Evolutionary conservation across 1,139 yeast species (phyloP).

Genomic region (Candida neerlandica): DNA sequence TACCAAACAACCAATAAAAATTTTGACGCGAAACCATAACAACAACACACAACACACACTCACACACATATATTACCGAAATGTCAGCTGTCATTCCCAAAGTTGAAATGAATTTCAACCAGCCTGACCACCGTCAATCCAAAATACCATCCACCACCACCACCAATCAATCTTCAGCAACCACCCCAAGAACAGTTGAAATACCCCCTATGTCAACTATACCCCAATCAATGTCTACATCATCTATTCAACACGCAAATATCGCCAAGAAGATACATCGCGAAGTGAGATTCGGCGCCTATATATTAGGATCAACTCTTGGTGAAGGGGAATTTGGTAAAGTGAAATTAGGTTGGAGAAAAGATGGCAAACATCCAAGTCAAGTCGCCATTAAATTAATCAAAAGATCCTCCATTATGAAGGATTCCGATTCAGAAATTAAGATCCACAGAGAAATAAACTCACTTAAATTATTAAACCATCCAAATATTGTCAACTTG

Average conservation of each 20-base stretch:
- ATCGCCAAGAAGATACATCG: slow-evolving; percentile 39
- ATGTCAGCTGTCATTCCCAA: background rate
- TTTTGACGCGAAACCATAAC: slow-evolving; percentile 2
- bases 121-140: background rate
- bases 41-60: background rate
- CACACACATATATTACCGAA: too few species aligned
- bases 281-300: slow-evolving; percentile 80
- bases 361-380: slow-evolving; percentile 73
- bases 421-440: slow-evolving; percentile 81
- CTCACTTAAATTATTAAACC: slow-evolving; percentile 81
- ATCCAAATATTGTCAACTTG: slow-evolving; percentile 88
- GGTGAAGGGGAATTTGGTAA: slow-evolving; percentile 99
- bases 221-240: slow-evolving; percentile 6
- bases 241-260: slow-evolving; percentile 8
- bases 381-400: slow-evolving; percentile 94
- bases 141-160: background rate
- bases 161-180: slow-evolving; percentile 5
- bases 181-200: slow-evolving; percentile 9
- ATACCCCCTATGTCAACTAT: slow-evolving; percentile 8
- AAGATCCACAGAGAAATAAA: slow-evolving; percentile 93
- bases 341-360: slow-evolving; percentile 96
- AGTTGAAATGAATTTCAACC: background rate
- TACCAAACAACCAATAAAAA: background rate
- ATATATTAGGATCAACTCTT: slow-evolving; percentile 87
- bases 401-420: slow-evolving; percentile 80